Base-by-base conservation (phyloP, 768 basidiomycete genomes). In the Podaxis sp. region DNA sequence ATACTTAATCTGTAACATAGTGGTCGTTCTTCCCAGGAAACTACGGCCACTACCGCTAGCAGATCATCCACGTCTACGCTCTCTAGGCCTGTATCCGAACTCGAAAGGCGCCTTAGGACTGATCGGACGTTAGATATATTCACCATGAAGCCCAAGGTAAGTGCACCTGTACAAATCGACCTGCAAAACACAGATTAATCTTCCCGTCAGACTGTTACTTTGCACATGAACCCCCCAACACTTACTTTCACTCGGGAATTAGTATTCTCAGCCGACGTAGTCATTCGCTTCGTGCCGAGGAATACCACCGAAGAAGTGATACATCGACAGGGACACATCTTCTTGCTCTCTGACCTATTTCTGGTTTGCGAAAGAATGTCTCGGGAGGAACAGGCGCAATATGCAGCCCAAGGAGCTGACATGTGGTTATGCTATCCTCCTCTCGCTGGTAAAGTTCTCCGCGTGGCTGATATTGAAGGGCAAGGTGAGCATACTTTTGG, bases 381-480 rank as follows among this genome's bases (percentile, higher is more conserved):
- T 1, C 82, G 80, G 19, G 82, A 86, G 57, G 92, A 96, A 64
- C 81, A 78, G 60, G 74, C 76, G 42, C 75, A 80, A 28, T 68
- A 74, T 63, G 80, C 77, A 12, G 75, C 79, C 36, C 84, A 86
- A 63, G 86, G 86, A 11, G 82, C 88, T 4, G 94, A 97, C 70
- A 90, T 96, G 88, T 93, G 88, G 87, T 79, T 99, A 52, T 86
- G 89, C 67, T 99, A 97, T 78, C 97, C 97, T 17, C 97, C 97
- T 4, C 78, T 99, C 38, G 90, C 97, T 12, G 96, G 95, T 4
- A 98, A 96, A 72, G 95, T 97, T 68, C 80, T 99, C 59, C 83
- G 84, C 63, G 88, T 92, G 3, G 78, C 79, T 8, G 87, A 87
- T 65, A 79, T 84, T 3, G 78, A 79, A 61, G 87, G 81, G 39